Evolutionary conservation across 2,329 filamentous ascomycete species (phyloP).

Genomic region (Tolypocladium cylindrosporum): DNA sequence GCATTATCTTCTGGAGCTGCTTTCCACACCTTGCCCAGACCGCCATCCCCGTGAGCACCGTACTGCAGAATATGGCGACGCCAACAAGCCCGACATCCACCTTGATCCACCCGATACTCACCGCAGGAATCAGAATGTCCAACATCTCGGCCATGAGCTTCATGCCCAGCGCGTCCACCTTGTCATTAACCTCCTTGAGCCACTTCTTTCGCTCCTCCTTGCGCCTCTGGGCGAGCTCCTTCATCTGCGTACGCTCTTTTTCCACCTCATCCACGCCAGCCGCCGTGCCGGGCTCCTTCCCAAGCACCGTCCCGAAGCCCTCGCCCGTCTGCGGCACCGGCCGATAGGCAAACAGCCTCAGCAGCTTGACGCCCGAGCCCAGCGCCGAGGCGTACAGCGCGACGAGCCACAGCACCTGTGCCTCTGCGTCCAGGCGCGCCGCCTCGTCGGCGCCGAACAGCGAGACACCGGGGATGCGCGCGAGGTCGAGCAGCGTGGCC

Average conservation of each 20-base stretch:
- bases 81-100: conserved; percentile 43
- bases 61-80: conserved; percentile 49
- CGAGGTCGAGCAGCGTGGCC: conserved; percentile 46
- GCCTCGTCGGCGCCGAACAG: conserved; percentile 42
- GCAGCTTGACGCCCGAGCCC: conserved; percentile 29
- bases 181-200: conserved; percentile 17
- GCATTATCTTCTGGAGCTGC: conserved; percentile 10
- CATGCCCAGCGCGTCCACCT: conserved; percentile 28
- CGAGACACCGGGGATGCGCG: conserved; percentile 31
- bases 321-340: conserved; percentile 22
- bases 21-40: conserved; percentile 46
- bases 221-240: conserved; percentile 19
- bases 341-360: conserved; percentile 23
- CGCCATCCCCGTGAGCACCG: conserved; percentile 47
- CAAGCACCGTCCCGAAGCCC: conserved; percentile 12
- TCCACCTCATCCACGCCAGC: conserved; percentile 1
- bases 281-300: background rate
- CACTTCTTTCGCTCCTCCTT: conserved; percentile 20
- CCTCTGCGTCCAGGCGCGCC: conserved; percentile 42
- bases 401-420: conserved; percentile 62
- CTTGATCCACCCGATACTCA: conserved; percentile 49
- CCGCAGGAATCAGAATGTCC: conserved; percentile 53
- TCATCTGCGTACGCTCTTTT: conserved; percentile 15
- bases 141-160: conserved; percentile 45
- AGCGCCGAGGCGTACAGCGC: conserved; percentile 43